Base-by-base conservation (phyloP, 805 yeast species). In the Monosporozyma servazzii region DNA sequence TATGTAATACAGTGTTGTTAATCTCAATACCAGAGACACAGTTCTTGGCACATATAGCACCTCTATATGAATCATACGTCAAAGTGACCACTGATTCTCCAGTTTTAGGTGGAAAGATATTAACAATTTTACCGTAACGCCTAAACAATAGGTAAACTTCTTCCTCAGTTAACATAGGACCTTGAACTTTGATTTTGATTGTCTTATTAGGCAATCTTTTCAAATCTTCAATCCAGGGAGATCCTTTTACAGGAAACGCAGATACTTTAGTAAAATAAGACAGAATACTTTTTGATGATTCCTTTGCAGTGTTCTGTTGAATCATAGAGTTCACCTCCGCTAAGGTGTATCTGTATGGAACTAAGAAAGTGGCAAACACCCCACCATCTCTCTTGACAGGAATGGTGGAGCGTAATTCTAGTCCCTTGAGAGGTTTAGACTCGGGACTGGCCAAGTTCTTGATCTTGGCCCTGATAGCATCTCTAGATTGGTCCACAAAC, bases 221-320 rank as follows among this genome's bases (percentile, higher is more conserved):
- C 65, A 93, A 72, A 64, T 93, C 99, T 69, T 91, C 98, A 54
- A 93, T 85, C 96, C 97, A 91, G 0, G 99, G 99, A 1, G 78
- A 73, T 54, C 99, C 99, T 58, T 85, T 83, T 0, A 93, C 97
- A 0, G 86, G 82, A 61, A 75, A 83, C 49, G 77, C 84, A 53
- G 72, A 70, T 2, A 84, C 85, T 51, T 68, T 71, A 1, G 77
- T 66, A n/a, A 80, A 58, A 50, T 72, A 72, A 21, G 76, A 71
- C 21, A 70, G 52, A 10, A 71, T 45, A 11, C 73, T 71, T 56
- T 59, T 49, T 51, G 70, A 51, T 56, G 77, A 58, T 65, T 74
- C 61, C 57, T 62, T 54, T 43, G 69, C 57, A 3, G 80, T 69
- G 54, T 81, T 81, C 47, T 66, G 59, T 49, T 73, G 77, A 27